Conservation (phyloP, 2,329 filamentous ascomycete genomes). For the Arachnomyces sp. region DNA sequence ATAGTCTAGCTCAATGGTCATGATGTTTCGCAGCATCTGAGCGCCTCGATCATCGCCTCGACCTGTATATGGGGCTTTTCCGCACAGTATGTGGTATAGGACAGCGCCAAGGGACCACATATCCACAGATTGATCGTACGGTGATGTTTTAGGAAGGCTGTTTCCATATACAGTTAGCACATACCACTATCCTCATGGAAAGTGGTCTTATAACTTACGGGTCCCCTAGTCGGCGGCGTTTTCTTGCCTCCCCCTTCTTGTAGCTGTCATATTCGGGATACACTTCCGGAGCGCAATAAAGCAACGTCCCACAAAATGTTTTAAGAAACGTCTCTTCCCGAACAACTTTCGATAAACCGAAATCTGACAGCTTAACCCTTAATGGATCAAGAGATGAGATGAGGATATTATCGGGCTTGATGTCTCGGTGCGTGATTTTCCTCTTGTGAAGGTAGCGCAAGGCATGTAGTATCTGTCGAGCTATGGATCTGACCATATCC, state of each 20-base stretch:
- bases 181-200: conserved; percentile 6
- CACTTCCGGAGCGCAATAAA: conserved; percentile 95
- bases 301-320: conserved; percentile 89
- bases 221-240: conserved; percentile 49
- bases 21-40: conserved; percentile 71
- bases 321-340: conserved; percentile 86
- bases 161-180: conserved; percentile 18
- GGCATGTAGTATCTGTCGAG: conserved; percentile 62
- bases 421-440: conserved; percentile 94
- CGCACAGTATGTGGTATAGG: conserved; percentile 76
- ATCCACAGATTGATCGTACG: conserved; percentile 87
- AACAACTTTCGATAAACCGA: conserved; percentile 91
- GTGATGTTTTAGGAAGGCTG: conserved; percentile 43
- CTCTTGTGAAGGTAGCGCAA: conserved; percentile 77
- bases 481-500: conserved; percentile 59
- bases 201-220: conserved; percentile 23
- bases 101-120: conserved; percentile 96
- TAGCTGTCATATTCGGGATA: conserved; percentile 73
- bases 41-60: conserved; percentile 66
- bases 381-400: conserved; percentile 66
- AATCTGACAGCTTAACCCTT: conserved; percentile 86
- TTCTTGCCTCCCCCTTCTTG: conserved; percentile 52
- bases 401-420: conserved; percentile 96
- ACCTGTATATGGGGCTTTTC: conserved; percentile 71
- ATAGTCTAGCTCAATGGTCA: conserved; percentile 64